Percentiles rank a stretch among this genome's conserved stretches.
Conservation (phyloP, 1,139 yeast genomes). For the Debaryomyces fabryi region DNA sequence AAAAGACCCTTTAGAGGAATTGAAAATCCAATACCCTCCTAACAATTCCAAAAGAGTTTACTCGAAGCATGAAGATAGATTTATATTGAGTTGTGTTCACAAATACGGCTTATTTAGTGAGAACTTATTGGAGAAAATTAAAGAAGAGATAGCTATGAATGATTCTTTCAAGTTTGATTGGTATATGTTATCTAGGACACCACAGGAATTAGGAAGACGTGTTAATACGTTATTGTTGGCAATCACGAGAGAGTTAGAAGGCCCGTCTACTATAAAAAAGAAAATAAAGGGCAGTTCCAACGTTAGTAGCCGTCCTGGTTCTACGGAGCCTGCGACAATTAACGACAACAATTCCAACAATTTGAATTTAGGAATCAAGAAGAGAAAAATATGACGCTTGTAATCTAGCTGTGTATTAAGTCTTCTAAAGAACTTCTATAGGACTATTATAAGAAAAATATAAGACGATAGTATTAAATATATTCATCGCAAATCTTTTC, state of each 20-base stretch:
- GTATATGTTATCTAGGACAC: constrained; percentile 83
- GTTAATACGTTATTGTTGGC: constrained; percentile 78
- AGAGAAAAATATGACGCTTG: constrained; percentile 2
- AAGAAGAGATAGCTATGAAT: constrained; percentile 71
- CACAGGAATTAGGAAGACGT: constrained; percentile 82
- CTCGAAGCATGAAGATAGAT: constrained; percentile 85
- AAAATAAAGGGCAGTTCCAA: constrained; percentile 24
- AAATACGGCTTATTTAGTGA: constrained; percentile 77
- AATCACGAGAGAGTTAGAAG: constrained; percentile 78
- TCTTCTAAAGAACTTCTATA: background rate
- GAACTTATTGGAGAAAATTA: constrained; percentile 71
- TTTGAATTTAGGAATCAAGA: constrained; percentile 1
- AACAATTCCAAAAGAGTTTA: constrained; percentile 86
- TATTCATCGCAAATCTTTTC: constrained; percentile 36
- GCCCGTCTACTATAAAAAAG: constrained; percentile 41
- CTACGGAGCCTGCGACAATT: constrained; percentile 32
- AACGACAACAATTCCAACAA: constrained; percentile 10
- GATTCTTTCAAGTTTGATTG: constrained; percentile 87
- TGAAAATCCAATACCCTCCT: constrained; percentile 84
- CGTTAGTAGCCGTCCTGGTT: constrained; percentile 36
- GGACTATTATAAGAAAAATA: background rate
- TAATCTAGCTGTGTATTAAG: background rate
- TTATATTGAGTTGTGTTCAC: constrained; percentile 69
- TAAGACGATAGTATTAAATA: constrained; percentile 13
- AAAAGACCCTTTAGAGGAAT: constrained; percentile 73